phyloP scores from a whole-genome alignment of 192 early-diverging fungal genomes.

The Linnemannia schmuckeri region DNA sequence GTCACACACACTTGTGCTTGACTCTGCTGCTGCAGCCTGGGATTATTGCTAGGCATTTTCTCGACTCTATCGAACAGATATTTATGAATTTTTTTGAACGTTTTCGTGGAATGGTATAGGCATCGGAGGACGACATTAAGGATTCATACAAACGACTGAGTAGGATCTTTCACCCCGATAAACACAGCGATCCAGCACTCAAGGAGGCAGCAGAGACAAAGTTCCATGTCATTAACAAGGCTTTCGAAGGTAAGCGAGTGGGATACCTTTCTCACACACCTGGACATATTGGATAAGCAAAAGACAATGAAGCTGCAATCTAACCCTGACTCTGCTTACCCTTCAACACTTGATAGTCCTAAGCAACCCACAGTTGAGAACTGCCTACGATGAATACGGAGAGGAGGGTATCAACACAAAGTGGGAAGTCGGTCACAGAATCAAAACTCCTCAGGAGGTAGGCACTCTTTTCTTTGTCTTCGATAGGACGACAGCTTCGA shows the following conservation, averaged over 20 bases:
- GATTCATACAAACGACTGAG: constrained; percentile 82
- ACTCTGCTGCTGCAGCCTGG: background rate
- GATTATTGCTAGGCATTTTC: background rate
- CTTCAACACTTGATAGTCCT: constrained; percentile 66
- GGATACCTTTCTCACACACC: too few species aligned
- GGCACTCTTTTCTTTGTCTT: background rate
- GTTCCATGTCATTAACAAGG: constrained; percentile 83
- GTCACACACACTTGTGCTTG: background rate
- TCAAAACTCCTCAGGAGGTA: constrained; percentile 78
- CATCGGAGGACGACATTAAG: constrained; percentile 76
- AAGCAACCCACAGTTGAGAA: constrained; percentile 78
- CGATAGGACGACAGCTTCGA: background rate
- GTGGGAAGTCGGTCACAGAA: constrained; percentile 73
- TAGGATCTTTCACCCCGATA: constrained; percentile 85
- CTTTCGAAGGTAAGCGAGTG: constrained; percentile 74
- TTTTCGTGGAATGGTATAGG: constrained; percentile 37
- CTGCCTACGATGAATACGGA: constrained; percentile 94
- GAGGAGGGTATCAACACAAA: constrained; percentile 82
- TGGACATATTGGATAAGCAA: background rate
- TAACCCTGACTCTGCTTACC: background rate
- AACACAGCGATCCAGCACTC: constrained; percentile 70
- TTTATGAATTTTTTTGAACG: background rate
- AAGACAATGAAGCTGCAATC: background rate
- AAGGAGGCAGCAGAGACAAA: constrained; percentile 78
- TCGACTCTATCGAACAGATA: background rate